Conservation (phyloP, 371 early-diverging fungal species). For the Coemansia sp. region DNA sequence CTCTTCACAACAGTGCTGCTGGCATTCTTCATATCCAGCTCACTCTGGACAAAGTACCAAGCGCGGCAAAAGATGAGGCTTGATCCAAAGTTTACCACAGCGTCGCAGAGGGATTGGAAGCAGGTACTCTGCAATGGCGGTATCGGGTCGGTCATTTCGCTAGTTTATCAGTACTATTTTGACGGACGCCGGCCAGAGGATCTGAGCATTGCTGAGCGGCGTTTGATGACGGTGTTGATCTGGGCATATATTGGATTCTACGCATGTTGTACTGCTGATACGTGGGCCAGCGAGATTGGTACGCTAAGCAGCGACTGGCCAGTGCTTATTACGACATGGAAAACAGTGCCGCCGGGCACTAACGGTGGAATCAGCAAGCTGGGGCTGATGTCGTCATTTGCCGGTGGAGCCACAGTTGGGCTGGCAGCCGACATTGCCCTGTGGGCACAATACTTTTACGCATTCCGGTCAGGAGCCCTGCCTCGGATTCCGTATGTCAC, state of each 20-base stretch:
- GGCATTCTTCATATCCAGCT: slow-evolving; percentile 72
- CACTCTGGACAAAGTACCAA: slow-evolving; percentile 77
- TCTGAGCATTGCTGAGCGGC: slow-evolving; percentile 19
- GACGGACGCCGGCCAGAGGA: slow-evolving; percentile 42
- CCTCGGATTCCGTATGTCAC: slow-evolving; percentile 47
- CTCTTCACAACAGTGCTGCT: slow-evolving; percentile 67
- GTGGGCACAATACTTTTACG: slow-evolving; percentile 50
- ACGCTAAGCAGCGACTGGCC: slow-evolving; percentile 73
- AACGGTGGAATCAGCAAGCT: slow-evolving; percentile 77
- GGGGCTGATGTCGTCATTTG: slow-evolving; percentile 65
- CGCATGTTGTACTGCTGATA: slow-evolving; percentile 84
- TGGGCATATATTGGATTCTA: slow-evolving; percentile 72
- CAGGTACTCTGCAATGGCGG: slow-evolving; percentile 85
- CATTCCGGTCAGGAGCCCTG: slow-evolving; percentile 37
- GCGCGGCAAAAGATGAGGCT: slow-evolving; percentile 64
- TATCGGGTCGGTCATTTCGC: slow-evolving; percentile 63
- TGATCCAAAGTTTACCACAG: slow-evolving; percentile 61
- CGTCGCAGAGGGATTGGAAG: slow-evolving; percentile 63
- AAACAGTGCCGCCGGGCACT: slow-evolving; percentile 78
- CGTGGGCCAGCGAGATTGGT: slow-evolving; percentile 89
- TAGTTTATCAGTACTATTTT: slow-evolving; percentile 58
- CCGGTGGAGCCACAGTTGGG: slow-evolving; percentile 76
- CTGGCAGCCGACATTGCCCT: slow-evolving; percentile 60
- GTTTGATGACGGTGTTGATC: slow-evolving; percentile 47
- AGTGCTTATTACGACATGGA: slow-evolving; percentile 68